Conservation (phyloP, 2,329 filamentous ascomycete species). For the Colletotrichum viniferum region DNA sequence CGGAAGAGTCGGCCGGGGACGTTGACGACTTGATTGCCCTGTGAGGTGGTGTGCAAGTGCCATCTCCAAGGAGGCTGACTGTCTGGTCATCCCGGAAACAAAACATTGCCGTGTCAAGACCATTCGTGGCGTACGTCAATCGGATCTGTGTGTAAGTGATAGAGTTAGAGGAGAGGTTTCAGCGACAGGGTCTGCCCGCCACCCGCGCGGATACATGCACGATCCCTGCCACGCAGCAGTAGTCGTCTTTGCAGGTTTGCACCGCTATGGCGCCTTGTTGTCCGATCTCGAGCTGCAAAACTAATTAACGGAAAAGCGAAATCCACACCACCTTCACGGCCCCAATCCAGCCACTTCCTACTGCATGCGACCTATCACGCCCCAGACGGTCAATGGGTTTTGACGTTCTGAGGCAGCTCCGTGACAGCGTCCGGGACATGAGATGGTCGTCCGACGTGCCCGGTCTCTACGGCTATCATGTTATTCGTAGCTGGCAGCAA, state of each 20-base stretch:
- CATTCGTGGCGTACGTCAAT: conserved; percentile 11
- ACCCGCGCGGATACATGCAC: conserved; percentile 1
- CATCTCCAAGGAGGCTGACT: neutral
- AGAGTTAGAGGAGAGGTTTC: conserved; percentile 22
- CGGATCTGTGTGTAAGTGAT: conserved; percentile 21
- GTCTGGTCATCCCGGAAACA: neutral
- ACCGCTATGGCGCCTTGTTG: neutral
- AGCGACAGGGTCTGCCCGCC: conserved; percentile 15
- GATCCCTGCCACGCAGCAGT: neutral
- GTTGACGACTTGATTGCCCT: neutral
- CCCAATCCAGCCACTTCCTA: conserved; percentile 8
- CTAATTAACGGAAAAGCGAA: neutral
- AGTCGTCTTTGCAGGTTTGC: neutral
- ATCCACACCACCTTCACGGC: neutral
- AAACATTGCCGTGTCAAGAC: conserved; percentile 1
- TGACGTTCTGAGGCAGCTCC: conserved; percentile 18
- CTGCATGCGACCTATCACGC: neutral
- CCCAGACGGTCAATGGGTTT: neutral
- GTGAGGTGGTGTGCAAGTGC: neutral
- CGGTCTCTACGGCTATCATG: neutral
- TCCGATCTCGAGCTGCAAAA: neutral
- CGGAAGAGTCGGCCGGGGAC: neutral
- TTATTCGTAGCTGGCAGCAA: neutral
- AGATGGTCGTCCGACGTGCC: conserved; percentile 15
- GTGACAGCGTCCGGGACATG: conserved; percentile 7